Evolutionary conservation across 139 green algal genomes (phyloP), one percentile per base, ranked within the genome.

Genomic region (Chlamydomonas eustigma): DNA sequence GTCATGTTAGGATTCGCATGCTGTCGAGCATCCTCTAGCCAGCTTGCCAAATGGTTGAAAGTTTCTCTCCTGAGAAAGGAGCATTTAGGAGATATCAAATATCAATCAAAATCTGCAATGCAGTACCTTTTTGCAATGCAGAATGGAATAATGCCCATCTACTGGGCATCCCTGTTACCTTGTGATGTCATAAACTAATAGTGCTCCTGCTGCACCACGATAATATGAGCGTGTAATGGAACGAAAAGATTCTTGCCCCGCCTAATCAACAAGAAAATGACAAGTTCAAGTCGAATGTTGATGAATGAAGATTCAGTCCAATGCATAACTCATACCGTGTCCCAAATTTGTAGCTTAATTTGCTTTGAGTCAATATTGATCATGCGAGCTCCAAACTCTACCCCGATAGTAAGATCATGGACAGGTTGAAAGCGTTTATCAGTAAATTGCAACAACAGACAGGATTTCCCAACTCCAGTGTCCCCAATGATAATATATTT

Each of bases 1-100:
- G 95, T 99, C 96, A 99, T 99, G 88, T 98, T 97, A 36, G 93
- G 91, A 88, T 99, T 99, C 28, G 96, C 96, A 78, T 99, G 96
- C 86, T 98, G 95, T 50, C 95, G 84, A 4, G 96, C 96, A 78
- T 99, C 96, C 74, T 99, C 96, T 51, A 99, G 86, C 96, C 96
- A 99, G 78, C 85, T 95, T 1, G 95, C 91, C 37, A 99, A 81
- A 77, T 98, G 94, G 78, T 98, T 95, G 85, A 98, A 98, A 2
- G 95, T 99, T 72, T 99, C 96, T 22, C 96, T 85, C 71, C 94
- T 94, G 79, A 37, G n/a, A 33, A 4, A 70, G 18, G 44, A 58
- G 18, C 12, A 18, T 58, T 28, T 58, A n/a, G n/a, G n/a, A n/a
- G n/a, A n/a, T n/a, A n/a, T n/a, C n/a, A n/a, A n/a, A n/a, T n/a